Evolutionary conservation across 331 rosid genomes (phyloP).

Genomic region (Erythrophleum ivorense): DNA sequence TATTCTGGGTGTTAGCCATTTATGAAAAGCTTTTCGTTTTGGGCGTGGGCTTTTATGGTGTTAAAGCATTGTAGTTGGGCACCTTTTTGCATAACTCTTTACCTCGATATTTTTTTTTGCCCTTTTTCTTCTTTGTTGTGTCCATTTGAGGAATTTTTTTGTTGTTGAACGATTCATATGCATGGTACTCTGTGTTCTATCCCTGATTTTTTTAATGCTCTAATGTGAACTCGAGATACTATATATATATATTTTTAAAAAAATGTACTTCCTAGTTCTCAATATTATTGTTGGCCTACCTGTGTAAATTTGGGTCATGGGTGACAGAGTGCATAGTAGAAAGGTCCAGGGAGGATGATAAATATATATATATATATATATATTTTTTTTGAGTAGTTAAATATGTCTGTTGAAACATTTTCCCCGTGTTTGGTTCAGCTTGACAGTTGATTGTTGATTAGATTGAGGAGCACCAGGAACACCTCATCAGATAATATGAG

Average conservation of each 20-base stretch:
- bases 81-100: background rate
- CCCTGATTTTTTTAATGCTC: conserved; percentile 5
- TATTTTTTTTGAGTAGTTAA: background rate
- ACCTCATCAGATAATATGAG: conserved; percentile 12
- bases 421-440: background rate
- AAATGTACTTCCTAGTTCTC: background rate
- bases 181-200: conserved; percentile 2
- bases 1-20: conserved; percentile 35
- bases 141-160: background rate
- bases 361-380: background rate
- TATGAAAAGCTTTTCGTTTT: conserved; percentile 35
- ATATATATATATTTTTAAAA: background rate
- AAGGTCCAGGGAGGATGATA: background rate
- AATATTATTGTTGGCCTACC: background rate
- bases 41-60: background rate
- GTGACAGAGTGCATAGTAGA: background rate
- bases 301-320: background rate
- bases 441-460: conserved; percentile 8
- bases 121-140: background rate
- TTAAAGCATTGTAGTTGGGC: conserved; percentile 5
- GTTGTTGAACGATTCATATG: background rate
- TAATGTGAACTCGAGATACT: background rate
- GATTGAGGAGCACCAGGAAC: conserved; percentile 5
- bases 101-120: background rate
- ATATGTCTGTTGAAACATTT: background rate